Base-by-base conservation (phyloP, 768 basidiomycete species). In the Termitomyces sp. region DNA sequence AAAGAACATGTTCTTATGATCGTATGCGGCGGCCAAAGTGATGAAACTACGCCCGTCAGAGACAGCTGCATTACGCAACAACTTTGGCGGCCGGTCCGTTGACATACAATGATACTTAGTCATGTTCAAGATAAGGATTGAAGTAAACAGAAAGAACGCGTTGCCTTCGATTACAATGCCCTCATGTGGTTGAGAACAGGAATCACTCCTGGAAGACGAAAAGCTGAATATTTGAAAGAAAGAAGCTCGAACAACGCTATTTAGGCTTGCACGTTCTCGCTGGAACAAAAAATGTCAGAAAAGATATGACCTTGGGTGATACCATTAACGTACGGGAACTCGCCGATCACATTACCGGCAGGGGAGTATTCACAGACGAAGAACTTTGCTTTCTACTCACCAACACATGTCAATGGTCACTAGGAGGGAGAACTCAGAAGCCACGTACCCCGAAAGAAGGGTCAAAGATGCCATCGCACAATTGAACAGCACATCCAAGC, bases 291-390 rank as follows among this genome's bases (percentile, higher is more conserved):
- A 32, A 47, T 20, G 45, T 51, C 26, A 26, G 33, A 18, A 13
- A 36, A 36, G 37, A 33, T 44, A 26, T 24, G 37, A 46, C 49
- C 30, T 56, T 24, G 6, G 12, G 4, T n/a, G 9, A 39, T 39
- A 12, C 2, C 37, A 36, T 46, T 14, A 12, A 80, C 86, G 64
- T 69, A 87, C 86, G 70, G 68, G 63, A 87, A 89, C 54, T 80
- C 64, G 33, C 86, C 86, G 26, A 78, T 75, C 63, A 90, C 74
- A 68, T 90, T 90, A 44, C 88, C 88, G 48, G 79, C 75, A 10
- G 78, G 76, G 30, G 72, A 80, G 67, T 90, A 89, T 72, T 90
- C 86, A 74, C 88, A 90, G 34, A 88, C 88, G 62, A 76, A 81
- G 71, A 70, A 89, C 40, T 81, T 76, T 14, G 85, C 83, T 55